These are phyloP conservation scores for Dictyophora rubrovolvata DNA, from an alignment of 768 basidiomycete species.

Conservation along the genomic window DNA sequence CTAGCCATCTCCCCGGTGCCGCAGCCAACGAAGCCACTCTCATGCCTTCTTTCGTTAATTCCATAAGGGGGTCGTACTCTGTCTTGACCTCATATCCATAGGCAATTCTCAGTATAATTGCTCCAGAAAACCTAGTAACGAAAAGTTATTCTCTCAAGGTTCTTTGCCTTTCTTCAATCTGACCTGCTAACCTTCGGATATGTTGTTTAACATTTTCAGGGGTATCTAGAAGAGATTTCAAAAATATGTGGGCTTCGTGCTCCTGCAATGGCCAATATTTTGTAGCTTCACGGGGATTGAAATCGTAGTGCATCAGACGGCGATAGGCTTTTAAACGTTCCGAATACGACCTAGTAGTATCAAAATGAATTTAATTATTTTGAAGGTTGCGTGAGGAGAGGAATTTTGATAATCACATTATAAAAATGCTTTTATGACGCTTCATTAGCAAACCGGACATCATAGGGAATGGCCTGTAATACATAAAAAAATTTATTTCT, in stretches of 20 bases:
- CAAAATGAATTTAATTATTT: background rate
- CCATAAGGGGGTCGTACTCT: slow-evolving; percentile 26
- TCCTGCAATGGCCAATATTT: slow-evolving; percentile 28
- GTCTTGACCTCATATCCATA: slow-evolving; percentile 30
- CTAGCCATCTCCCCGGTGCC: slow-evolving; percentile 27
- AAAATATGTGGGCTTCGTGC: slow-evolving; percentile 24
- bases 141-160: background rate
- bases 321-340: slow-evolving; percentile 31
- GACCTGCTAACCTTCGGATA: slow-evolving; percentile 25
- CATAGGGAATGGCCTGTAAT: slow-evolving; percentile 4
- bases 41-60: slow-evolving; percentile 23
- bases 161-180: too few relatives aligned
- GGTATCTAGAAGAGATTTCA: slow-evolving; percentile 22
- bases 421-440: slow-evolving; percentile 7
- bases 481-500: background rate
- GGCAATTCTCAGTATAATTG: slow-evolving; percentile 27
- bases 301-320: slow-evolving; percentile 27
- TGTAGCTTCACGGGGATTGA: slow-evolving; percentile 26
- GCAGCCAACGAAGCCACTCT: slow-evolving; percentile 16
- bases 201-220: slow-evolving; percentile 27
- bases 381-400: too few relatives aligned
- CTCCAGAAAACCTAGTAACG: slow-evolving; percentile 23
- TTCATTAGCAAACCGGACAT: slow-evolving; percentile 10
- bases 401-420: background rate
- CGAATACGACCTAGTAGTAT: background rate